A percentile compares a stretch with the other conserved stretches of the same genome.
phyloP scores from a whole-genome alignment of 805 yeast genomes.

The Yamadazyma scolyti region DNA sequence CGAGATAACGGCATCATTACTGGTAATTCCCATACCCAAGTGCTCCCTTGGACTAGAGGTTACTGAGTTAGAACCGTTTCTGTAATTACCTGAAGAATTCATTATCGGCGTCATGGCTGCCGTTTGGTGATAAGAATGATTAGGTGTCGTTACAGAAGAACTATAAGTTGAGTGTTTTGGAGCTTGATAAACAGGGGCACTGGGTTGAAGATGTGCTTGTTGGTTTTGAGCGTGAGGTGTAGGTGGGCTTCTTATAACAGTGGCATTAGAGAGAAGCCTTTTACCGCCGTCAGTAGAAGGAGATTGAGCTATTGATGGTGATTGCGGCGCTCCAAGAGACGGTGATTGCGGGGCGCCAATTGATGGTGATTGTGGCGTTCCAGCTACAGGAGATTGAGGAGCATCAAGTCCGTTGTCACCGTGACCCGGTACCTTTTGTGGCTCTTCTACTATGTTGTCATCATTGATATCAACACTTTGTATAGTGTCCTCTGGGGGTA shows the following conservation, averaged over 20 bases:
- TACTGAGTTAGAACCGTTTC: constrained; percentile 8
- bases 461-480: neutral
- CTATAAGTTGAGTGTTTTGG: constrained; percentile 8
- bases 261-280: constrained; percentile 21
- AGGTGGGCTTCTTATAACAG: constrained; percentile 16
- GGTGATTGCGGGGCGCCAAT: too few species aligned
- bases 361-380: too few species aligned
- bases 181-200: constrained; percentile 14
- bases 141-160: constrained; percentile 11
- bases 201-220: constrained; percentile 11
- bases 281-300: constrained; percentile 4
- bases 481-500: too few species aligned
- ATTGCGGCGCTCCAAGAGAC: too few species aligned
- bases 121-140: constrained; percentile 19
- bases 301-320: too few species aligned
- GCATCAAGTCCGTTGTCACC: too few species aligned
- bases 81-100: too few species aligned
- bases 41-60: constrained; percentile 24
- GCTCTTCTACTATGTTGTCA: neutral
- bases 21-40: constrained; percentile 16
- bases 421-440: too few species aligned
- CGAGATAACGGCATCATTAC: constrained; percentile 9
- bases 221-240: constrained; percentile 14
- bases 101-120: constrained; percentile 29
- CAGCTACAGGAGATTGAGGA: too few species aligned